Evolutionary conservation across 805 yeast species (phyloP), one percentile per base, ranked within the genome.

Genomic region (Jamesozyma piceae): DNA sequence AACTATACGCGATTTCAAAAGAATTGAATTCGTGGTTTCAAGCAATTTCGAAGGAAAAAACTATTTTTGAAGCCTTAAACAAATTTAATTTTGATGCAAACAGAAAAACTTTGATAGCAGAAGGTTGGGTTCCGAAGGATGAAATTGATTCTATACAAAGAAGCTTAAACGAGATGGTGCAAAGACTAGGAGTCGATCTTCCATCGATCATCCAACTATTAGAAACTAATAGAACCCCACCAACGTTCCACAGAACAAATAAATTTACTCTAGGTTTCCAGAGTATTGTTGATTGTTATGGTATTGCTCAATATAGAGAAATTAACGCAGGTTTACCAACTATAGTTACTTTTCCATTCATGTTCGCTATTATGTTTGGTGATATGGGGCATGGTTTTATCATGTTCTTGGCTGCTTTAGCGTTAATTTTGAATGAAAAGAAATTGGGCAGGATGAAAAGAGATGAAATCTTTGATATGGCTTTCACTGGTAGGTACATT

Each of bases 361-460:
- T 82, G 85, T 82, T 82, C 64, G 87, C 89, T 15, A 78, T 82
- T 48, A 82, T 82, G 89, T 82, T 82, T 65, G 89, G 89, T 64
- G 89, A 82, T 64, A 65, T 81, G 49, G 89, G 89, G 10, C 89
- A 82, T 57, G 89, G 89, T n/a, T 63, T 78, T 43, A 66, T 82
- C 43, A 65, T 82, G 55, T 59, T 74, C 26, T 57, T 78, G 49
- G 80, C 76, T 18, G 83, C 83, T 11, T 48, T 69, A 17, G 56
- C 65, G 3, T 60, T 82, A 45, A 81, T 81, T 9, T 53, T 69
- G 35, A 75, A 76, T 46, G 88, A 82, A 57, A 62, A 59, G 42
- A 59, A 61, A 32, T 67, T 80, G 41, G 74, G 68, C 20, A 64
- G 64, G 21, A 73, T 77, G 74, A 75, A 75, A 48, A 72, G 80